Base-by-base conservation (phyloP, 805 yeast genomes). In the Maudiozyma serrabonitensis region DNA sequence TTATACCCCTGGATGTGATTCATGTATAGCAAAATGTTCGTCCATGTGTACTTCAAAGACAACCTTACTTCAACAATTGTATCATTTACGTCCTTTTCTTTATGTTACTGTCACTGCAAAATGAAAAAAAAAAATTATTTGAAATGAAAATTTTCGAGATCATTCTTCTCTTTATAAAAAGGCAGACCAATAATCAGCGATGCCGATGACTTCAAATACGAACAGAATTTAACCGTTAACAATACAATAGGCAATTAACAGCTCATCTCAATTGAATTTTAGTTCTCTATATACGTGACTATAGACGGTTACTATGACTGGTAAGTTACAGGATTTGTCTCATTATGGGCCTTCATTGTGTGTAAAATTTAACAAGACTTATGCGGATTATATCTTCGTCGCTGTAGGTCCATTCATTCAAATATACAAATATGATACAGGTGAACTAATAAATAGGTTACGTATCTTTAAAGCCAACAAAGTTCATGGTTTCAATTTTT, bases 341-440 rank as follows among this genome's bases (percentile, higher is more conserved):
- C 69, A 66, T 50, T 71, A 75, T 56, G 90, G 95, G 1, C 93
- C 96, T 0, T 79, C 86, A 0, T 79, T 93, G 2, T 77, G 85
- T 2, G 69, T 86, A 37, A 75, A 72, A 54, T 74, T 76, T 53
- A 56, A 63, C 9, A 49, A 50, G 15, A 8, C 38, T 0, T 32
- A 16, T 26, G 21, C 41, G 16, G 67, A 66, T 35, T 55, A 69
- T 0, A 63, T 82, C 1, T 63, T 79, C 6, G 81, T 79, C 2
- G 96, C 91, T 0, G 78, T 80, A 54, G 97, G 97, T 0, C 84
- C 93, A 2, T 63, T 63, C 12, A 61, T 89, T 48, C 75, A 78
- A 55, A 66, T 80, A 1, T 83, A 78, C 62, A 70, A 76, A 52
- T 71, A 78, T 59, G 59, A 55, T 15, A 60, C 69, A 0, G 70